A percentile compares a stretch with the other conserved stretches of the same genome.
These are phyloP conservation scores for Capsella rubella DNA, from an alignment of 441 rosid species.

Conservation along the genomic window DNA sequence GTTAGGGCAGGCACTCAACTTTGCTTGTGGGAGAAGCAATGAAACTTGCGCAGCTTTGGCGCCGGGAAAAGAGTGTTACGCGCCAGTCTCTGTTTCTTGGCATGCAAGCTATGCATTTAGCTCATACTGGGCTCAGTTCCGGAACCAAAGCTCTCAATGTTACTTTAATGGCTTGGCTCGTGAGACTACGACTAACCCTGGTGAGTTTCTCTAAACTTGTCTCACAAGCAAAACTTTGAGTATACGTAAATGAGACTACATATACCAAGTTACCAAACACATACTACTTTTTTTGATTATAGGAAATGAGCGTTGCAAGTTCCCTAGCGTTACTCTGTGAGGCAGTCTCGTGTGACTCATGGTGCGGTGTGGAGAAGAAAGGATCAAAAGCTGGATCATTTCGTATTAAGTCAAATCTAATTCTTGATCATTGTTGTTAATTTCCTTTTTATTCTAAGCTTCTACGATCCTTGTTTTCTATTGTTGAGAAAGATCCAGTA, in stretches of 20 bases:
- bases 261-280: too few relatives aligned
- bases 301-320: constrained; percentile 46
- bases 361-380: constrained; percentile 12
- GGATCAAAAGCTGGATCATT: constrained; percentile 23
- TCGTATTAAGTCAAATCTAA: constrained; percentile 27
- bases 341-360: constrained; percentile 14
- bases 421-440: constrained; percentile 14
- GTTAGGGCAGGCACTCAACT: constrained; percentile 26
- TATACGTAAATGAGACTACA: neutral
- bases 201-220: constrained; percentile 47
- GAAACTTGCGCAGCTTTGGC: constrained; percentile 62
- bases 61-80: constrained; percentile 66
- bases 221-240: neutral
- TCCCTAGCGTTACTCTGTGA: constrained; percentile 42
- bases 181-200: constrained; percentile 66
- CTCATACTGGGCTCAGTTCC: constrained; percentile 75
- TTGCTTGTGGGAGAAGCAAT: constrained; percentile 58
- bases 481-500: constrained; percentile 26
- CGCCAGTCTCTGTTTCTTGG: constrained; percentile 56
- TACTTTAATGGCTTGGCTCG: constrained; percentile 75
- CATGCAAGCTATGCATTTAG: constrained; percentile 86
- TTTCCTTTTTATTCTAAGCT: neutral
- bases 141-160: constrained; percentile 62
- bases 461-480: constrained; percentile 5
- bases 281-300: neutral